These are phyloP conservation scores for Lichtheimia ornata DNA, from an alignment of 371 early-diverging fungal genomes.

Conservation along the genomic window DNA sequence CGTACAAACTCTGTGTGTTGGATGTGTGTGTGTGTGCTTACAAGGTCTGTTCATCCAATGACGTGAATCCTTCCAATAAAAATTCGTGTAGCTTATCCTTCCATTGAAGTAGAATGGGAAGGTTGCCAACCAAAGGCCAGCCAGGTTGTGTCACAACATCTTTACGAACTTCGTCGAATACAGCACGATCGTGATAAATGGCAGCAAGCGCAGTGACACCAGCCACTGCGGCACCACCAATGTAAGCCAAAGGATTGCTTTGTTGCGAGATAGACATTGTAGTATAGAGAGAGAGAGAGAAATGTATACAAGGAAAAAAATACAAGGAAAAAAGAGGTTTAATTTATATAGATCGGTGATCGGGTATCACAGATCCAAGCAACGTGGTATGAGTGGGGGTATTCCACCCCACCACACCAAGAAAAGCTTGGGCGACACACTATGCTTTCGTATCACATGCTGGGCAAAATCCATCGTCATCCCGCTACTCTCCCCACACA, in stretches of 20 bases:
- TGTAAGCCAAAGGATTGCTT: slow-evolving; percentile 24
- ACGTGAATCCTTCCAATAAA: slow-evolving; percentile 19
- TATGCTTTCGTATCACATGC: no score
- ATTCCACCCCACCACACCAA: no score
- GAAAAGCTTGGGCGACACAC: no score
- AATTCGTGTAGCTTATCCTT: slow-evolving; percentile 29
- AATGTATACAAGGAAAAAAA: no score
- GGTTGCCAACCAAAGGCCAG: slow-evolving; percentile 29
- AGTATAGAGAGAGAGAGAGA: not conserved
- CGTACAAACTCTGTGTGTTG: not conserved
- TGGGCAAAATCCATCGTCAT: no score
- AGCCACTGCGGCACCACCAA: slow-evolving; percentile 32
- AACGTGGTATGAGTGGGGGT: no score
- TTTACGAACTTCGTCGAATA: slow-evolving; percentile 25
- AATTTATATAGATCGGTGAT: no score
- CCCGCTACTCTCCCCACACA: no score
- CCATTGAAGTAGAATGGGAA: slow-evolving; percentile 18
- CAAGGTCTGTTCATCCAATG: slow-evolving; percentile 21
- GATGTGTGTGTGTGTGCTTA: slow-evolving; percentile 8
- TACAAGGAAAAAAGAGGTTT: no score
- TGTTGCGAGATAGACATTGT: slow-evolving; percentile 6
- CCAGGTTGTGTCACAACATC: slow-evolving; percentile 21
- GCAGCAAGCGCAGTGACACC: slow-evolving; percentile 23
- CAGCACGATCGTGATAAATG: slow-evolving; percentile 29
- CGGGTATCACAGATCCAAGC: no score